Evolutionary conservation across 139 green algal species (phyloP).

Genomic region (Spirogloea muscicola): DNA sequence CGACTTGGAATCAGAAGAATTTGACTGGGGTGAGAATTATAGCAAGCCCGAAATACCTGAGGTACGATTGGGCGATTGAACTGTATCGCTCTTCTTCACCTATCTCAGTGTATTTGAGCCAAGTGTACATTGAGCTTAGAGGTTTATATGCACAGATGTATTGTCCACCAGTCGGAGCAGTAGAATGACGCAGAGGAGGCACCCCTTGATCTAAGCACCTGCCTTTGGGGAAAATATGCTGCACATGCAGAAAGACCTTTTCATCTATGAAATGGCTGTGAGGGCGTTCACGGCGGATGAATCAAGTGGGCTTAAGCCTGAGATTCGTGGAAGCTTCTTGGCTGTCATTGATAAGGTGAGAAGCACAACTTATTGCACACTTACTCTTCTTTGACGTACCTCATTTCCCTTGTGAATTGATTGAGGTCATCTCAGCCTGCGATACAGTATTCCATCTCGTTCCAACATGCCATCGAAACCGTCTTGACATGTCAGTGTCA

Average conservation of each 20-base stretch:
- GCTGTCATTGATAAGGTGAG: constrained; percentile 70
- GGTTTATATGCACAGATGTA: constrained; percentile 1
- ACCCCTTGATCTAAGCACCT: neutral
- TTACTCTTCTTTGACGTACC: neutral
- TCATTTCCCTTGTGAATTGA: neutral
- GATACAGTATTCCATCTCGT: neutral
- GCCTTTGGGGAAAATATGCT: neutral
- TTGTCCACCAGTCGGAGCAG: neutral
- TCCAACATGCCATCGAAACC: neutral
- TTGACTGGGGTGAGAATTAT: constrained; percentile 47
- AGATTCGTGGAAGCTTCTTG: constrained; percentile 72
- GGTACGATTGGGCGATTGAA: neutral
- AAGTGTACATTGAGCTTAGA: neutral
- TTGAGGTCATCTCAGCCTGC: neutral
- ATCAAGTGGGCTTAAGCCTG: constrained; percentile 50
- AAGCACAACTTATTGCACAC: neutral
- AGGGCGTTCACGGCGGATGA: constrained; percentile 84
- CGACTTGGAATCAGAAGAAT: constrained; percentile 59
- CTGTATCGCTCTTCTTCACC: neutral
- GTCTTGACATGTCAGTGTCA: neutral
- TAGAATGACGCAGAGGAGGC: neutral
- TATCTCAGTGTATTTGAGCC: neutral
- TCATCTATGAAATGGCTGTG: constrained; percentile 98
- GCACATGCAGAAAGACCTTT: constrained; percentile 74
- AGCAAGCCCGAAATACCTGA: no score